A percentile compares a stretch with the other conserved stretches of the same genome.
Conservation (phyloP, 2,329 filamentous ascomycete genomes). For the Fusarium mundagurra region DNA sequence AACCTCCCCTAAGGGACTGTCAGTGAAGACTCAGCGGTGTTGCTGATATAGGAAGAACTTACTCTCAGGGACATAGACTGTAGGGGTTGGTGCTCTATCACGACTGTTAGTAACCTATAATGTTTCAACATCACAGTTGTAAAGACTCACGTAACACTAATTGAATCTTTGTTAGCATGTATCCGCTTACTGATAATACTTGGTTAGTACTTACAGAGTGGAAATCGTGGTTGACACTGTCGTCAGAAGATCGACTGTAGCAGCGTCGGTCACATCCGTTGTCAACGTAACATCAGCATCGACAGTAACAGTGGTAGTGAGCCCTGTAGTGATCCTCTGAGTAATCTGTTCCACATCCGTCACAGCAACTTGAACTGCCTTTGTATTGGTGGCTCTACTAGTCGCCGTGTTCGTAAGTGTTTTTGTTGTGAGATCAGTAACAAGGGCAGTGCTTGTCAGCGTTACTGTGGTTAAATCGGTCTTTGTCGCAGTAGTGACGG, state of each 20-base stretch:
- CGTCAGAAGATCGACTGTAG: neutral
- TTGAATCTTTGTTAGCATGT: neutral
- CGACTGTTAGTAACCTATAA: neutral
- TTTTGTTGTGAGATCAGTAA: neutral
- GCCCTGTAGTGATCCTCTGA: neutral
- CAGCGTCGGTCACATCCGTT: neutral
- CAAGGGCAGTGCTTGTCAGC: neutral
- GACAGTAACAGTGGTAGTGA: neutral
- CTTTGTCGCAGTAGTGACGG: neutral
- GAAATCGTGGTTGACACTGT: neutral
- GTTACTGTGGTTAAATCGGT: neutral
- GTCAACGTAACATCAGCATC: neutral
- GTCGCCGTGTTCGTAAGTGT: neutral
- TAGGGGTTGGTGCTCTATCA: neutral
- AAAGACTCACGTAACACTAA: neutral
- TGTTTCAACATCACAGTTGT: fast-evolving
- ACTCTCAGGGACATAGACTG: neutral
- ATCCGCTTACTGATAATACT: fast-evolving
- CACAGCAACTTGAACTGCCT: neutral
- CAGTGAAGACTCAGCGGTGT: fast-evolving
- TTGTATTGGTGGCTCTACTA: neutral
- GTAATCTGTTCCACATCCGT: neutral
- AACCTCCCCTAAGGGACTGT: neutral
- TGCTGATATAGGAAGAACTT: fast-evolving
- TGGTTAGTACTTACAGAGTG: neutral